Evolutionary conservation across 129 eudicot genomes (phyloP).

Genomic region (Pittosporum tobira): DNA sequence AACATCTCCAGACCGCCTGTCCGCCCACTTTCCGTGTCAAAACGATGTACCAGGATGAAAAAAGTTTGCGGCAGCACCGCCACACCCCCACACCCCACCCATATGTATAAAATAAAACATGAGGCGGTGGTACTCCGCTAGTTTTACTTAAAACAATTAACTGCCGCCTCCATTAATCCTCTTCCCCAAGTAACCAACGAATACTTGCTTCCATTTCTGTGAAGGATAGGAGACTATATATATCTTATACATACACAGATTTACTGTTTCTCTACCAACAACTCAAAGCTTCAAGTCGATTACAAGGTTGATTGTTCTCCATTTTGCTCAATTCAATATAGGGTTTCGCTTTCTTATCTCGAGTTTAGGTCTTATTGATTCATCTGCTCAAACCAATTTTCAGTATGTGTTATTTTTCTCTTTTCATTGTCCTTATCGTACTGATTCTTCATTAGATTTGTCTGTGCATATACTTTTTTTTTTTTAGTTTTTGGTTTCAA

Average conservation of each 20-base stretch:
- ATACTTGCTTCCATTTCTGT: not conserved
- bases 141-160: not conserved
- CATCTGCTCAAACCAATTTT: not conserved
- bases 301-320: no score
- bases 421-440: not conserved
- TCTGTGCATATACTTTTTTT: not conserved
- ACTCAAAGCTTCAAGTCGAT: not conserved
- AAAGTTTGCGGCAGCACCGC: constrained; percentile 3
- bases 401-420: not conserved
- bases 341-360: no score
- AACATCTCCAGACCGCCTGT: no score
- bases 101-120: not conserved
- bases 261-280: no score
- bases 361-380: no score
- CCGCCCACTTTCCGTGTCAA: not conserved
- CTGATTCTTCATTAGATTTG: not conserved
- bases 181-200: not conserved
- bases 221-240: not conserved
- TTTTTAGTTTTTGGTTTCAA: no score
- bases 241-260: no score
- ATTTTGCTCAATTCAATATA: no score
- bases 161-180: not conserved
- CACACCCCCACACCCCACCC: not conserved
- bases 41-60: constrained; percentile 2
- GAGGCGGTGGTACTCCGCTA: not conserved